Evolutionary conservation across 108 stramenopile species (phyloP).

Genomic region (Fragilariopsis cylindrus): DNA sequence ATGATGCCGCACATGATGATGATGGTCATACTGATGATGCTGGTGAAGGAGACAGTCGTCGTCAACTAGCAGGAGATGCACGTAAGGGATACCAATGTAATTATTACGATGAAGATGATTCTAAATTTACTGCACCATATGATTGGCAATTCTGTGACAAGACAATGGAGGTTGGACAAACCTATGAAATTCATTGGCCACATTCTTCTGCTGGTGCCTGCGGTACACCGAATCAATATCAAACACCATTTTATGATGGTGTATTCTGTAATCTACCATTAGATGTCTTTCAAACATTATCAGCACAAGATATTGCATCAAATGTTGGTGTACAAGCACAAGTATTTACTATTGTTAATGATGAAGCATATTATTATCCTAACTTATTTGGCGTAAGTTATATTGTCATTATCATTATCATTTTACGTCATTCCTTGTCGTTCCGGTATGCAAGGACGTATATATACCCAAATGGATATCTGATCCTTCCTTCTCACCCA

Average conservation of each 20-base stretch:
- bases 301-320: conserved; percentile 18
- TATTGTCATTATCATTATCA: no score
- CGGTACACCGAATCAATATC: conserved; percentile 49
- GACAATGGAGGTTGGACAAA: conserved; percentile 55
- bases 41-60: conserved; percentile 2
- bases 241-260: conserved; percentile 55
- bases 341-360: conserved; percentile 63
- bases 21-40: neutral
- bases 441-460: no score
- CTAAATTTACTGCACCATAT: conserved; percentile 49
- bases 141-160: conserved; percentile 48
- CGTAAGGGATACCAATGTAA: conserved; percentile 38
- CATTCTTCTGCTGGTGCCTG: conserved; percentile 48
- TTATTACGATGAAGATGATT: conserved; percentile 35
- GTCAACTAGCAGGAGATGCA: conserved; percentile 3
- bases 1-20: neutral
- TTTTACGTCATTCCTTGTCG: no score
- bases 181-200: conserved; percentile 70
- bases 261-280: conserved; percentile 40
- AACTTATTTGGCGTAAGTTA: conserved; percentile 20
- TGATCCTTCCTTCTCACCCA: no score
- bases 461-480: no score
- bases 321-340: conserved; percentile 62
- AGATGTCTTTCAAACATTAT: neutral
- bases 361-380: conserved; percentile 50